phyloP scores from a whole-genome alignment of 257 asterid species.

The Coffea canephora region DNA sequence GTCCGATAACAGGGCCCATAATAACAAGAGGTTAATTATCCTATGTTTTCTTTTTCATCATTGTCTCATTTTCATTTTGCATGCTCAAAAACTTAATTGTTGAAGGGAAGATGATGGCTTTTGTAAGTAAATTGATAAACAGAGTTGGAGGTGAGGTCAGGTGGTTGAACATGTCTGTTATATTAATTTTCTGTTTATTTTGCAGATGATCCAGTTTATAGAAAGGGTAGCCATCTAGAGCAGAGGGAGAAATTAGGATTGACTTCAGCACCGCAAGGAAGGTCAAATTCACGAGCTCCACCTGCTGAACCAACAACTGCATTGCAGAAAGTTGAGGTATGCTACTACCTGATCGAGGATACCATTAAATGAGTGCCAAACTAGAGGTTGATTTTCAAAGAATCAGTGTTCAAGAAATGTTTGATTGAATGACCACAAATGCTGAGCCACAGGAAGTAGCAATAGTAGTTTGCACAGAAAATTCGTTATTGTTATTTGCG shows the following conservation, averaged over 20 bases:
- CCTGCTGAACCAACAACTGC: slow-evolving; percentile 67
- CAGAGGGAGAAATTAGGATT: slow-evolving; percentile 84
- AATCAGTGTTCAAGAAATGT: neutral
- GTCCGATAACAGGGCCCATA: slow-evolving; percentile 65
- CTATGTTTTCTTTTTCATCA: slow-evolving; percentile 10
- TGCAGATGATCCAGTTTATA: slow-evolving; percentile 67
- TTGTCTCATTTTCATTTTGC: slow-evolving; percentile 2
- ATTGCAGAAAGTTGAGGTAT: slow-evolving; percentile 89
- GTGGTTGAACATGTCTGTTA: slow-evolving; percentile 15
- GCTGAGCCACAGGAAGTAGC: neutral
- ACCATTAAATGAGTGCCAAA: neutral
- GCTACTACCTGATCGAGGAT: neutral
- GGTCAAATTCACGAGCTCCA: slow-evolving; percentile 37
- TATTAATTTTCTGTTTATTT: slow-evolving; percentile 22
- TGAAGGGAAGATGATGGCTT: slow-evolving; percentile 13
- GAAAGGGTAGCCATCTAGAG: slow-evolving; percentile 79
- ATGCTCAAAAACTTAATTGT: slow-evolving; percentile 2
- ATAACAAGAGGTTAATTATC: slow-evolving; percentile 48
- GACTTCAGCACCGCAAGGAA: slow-evolving; percentile 57
- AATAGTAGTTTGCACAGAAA: neutral
- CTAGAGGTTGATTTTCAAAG: neutral
- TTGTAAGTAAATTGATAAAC: slow-evolving; percentile 2
- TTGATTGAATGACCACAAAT: neutral
- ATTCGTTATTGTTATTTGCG: neutral
- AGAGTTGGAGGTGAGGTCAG: slow-evolving; percentile 7